Conservation (phyloP, 805 yeast genomes). For the Saturnispora kantuleensis region DNA sequence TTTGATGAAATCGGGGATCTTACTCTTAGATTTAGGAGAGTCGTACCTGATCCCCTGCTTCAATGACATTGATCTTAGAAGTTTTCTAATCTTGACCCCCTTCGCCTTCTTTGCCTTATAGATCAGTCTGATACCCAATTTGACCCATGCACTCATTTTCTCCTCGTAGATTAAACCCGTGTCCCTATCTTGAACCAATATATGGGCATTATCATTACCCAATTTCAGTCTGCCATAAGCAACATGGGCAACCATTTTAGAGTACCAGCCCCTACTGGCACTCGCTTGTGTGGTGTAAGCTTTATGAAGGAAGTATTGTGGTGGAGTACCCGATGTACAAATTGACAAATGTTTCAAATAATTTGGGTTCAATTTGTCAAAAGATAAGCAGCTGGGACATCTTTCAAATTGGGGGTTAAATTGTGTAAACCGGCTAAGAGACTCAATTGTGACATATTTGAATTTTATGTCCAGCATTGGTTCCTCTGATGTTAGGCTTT, state of each 20-base stretch:
- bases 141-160: slow-evolving; percentile 79
- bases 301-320: slow-evolving; percentile 29
- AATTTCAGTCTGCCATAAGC: slow-evolving; percentile 81
- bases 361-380: slow-evolving; percentile 45
- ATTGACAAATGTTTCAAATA: slow-evolving; percentile 82
- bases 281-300: slow-evolving; percentile 68
- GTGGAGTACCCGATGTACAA: slow-evolving; percentile 44
- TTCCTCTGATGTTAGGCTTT: background rate
- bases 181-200: slow-evolving; percentile 82
- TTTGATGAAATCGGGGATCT: slow-evolving; percentile 66
- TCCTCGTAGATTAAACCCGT: slow-evolving; percentile 90
- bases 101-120: slow-evolving; percentile 62
- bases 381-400: slow-evolving; percentile 75
- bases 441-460: slow-evolving; percentile 9
- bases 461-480: slow-evolving; percentile 12
- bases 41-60: slow-evolving; percentile 86
- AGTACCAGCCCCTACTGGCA: slow-evolving; percentile 85
- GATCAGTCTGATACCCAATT: slow-evolving; percentile 76
- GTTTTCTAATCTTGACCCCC: slow-evolving; percentile 37
- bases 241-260: slow-evolving; percentile 69
- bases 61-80: slow-evolving; percentile 55
- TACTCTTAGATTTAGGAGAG: slow-evolving; percentile 49
- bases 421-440: background rate
- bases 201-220: slow-evolving; percentile 89
- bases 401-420: slow-evolving; percentile 34